Evolutionary conservation across 768 basidiomycete species (phyloP).

Genomic region (Lentinula raphanica): DNA sequence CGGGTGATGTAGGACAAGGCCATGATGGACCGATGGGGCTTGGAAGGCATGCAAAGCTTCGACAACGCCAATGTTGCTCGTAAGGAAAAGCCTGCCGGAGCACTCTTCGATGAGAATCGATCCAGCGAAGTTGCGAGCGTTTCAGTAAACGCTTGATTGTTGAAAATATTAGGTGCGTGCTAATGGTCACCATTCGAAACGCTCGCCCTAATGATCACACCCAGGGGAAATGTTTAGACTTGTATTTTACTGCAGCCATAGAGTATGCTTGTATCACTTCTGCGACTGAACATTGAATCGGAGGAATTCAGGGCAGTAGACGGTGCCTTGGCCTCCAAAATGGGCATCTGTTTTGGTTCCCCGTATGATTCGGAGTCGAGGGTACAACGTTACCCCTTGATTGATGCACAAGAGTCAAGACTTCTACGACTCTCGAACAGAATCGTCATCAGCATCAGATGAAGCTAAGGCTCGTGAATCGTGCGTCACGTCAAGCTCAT

Average conservation of each 20-base stretch:
- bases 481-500: neutral
- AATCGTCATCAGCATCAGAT: neutral
- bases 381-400: neutral
- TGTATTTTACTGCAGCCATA: neutral
- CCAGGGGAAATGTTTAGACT: neutral
- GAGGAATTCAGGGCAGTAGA: neutral
- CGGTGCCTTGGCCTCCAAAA: neutral
- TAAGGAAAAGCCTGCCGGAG: slow-evolving; percentile 40
- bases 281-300: neutral
- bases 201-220: too few species aligned
- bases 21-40: slow-evolving; percentile 91
- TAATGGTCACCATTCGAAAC: too few species aligned
- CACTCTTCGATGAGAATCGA: slow-evolving; percentile 1
- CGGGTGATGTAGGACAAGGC: slow-evolving; percentile 64
- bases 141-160: neutral
- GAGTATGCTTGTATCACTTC: neutral
- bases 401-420: too few species aligned
- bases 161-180: neutral
- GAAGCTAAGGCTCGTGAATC: neutral
- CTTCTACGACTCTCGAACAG: too few species aligned
- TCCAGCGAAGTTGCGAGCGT: neutral
- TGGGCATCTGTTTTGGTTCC: neutral
- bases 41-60: slow-evolving; percentile 89
- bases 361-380: neutral
- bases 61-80: slow-evolving; percentile 59